Base-by-base conservation (phyloP, 1,284 basidiomycete genomes). In the Cryptococcus deneoformans region DNA sequence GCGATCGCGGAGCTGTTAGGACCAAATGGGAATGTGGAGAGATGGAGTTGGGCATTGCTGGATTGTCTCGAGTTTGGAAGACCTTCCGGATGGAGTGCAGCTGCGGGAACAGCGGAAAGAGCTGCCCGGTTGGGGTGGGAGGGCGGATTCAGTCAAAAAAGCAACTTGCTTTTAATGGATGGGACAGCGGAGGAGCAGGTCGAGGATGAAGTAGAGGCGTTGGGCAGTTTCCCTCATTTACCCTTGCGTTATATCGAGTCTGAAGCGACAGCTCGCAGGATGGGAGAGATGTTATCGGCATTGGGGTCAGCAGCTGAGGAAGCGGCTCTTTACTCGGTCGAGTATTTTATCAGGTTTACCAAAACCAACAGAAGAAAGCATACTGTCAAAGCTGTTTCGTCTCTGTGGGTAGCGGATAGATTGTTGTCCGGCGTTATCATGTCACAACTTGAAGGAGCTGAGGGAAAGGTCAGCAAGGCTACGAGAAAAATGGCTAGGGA, bases 1-100 rank as follows among this genome's bases (percentile, higher is more conserved):
- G 58, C 67, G 11, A 80, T 92, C 5, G 83, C 82, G 3, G 82
- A 83, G 53, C 80, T 95, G 5, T 81, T 94, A 0, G 91, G 92
- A 3, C 87, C 91, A 0, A 82, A 80, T 0, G 92, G 92, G 5
- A 86, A 87, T 0, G 85, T 95, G 16, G 89, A 94, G 66, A 86
- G 86, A 72, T 95, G 92, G 92, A 89, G 89, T 1, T 91, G 87
- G 86, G 83, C 84, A 45, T 70, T 95, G 1, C 80, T 95, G 35
- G 83, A 85, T 2, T 88, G 87, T 12, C 78, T 94, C 35, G 86
- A 90, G 65, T 84, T 94, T 59, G 80, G 79, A 1, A 80, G 82
- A 38, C 87, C 86, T 4, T 70, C 81, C 0, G 73, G 72, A 14
- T 86, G 63, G 79, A 80, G 35, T 12, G 81, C 82, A 11, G 74